Evolutionary conservation across 441 rosid genomes (phyloP).

Genomic region (Erysimum cheiri): DNA sequence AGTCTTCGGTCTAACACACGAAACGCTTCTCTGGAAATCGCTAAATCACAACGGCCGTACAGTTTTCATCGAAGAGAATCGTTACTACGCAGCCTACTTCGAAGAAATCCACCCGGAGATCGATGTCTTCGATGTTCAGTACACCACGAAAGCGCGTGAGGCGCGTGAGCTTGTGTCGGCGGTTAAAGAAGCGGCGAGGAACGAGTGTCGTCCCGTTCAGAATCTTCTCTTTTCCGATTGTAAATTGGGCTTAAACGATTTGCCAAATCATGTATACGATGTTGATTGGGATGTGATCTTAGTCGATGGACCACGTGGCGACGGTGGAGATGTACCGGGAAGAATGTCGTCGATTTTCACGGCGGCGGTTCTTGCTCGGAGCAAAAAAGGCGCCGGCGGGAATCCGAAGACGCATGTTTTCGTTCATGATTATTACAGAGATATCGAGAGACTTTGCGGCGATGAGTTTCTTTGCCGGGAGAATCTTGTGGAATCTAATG

Average conservation of each 20-base stretch:
- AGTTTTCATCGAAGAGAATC: slow-evolving; percentile 85
- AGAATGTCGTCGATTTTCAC: slow-evolving; percentile 93
- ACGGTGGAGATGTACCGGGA: slow-evolving; percentile 70
- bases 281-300: slow-evolving; percentile 94
- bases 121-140: slow-evolving; percentile 85
- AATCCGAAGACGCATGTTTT: slow-evolving; percentile 85
- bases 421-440: slow-evolving; percentile 84
- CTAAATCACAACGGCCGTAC: slow-evolving; percentile 89
- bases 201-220: slow-evolving; percentile 93
- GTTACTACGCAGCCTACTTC: slow-evolving; percentile 88
- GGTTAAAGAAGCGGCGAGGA: slow-evolving; percentile 57
- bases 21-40: slow-evolving; percentile 92
- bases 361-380: slow-evolving; percentile 84
- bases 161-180: slow-evolving; percentile 58
- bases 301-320: slow-evolving; percentile 90
- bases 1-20: slow-evolving; percentile 85
- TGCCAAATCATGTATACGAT: slow-evolving; percentile 91
- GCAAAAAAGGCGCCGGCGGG: slow-evolving; percentile 62
- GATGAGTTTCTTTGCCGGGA: slow-evolving; percentile 89
- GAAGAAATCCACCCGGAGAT: slow-evolving; percentile 88
- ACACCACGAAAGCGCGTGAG: slow-evolving; percentile 78
- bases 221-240: slow-evolving; percentile 91
- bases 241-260: slow-evolving; percentile 80
- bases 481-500: slow-evolving; percentile 72
- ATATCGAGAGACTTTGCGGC: slow-evolving; percentile 72